A percentile compares a stretch with the other conserved stretches of the same genome.
phyloP scores from a whole-genome alignment of 805 yeast species.

The Cyberlindnera mrakii region DNA sequence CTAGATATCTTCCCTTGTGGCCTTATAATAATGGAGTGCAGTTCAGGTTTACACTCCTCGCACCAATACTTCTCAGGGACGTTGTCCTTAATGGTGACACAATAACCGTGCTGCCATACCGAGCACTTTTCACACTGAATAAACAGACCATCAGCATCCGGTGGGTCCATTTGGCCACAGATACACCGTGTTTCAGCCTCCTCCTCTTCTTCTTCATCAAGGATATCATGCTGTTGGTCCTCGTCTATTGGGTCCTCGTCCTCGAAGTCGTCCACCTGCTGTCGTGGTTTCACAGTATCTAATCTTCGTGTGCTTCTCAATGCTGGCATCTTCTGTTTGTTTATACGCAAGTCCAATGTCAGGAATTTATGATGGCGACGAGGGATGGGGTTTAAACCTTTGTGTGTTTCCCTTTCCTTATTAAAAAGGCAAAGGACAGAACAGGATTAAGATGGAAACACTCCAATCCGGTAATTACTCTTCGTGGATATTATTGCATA shows the following conservation, averaged over 20 bases:
- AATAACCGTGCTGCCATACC: constrained; percentile 97
- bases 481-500: too few relatives aligned
- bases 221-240: constrained; percentile 19
- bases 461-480: too few relatives aligned
- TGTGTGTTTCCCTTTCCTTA: too few relatives aligned
- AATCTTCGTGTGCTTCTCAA: constrained; percentile 20
- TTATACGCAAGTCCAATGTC: not conserved
- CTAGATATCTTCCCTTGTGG: constrained; percentile 42
- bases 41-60: constrained; percentile 82
- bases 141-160: constrained; percentile 53
- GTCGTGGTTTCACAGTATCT: constrained; percentile 2
- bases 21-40: constrained; percentile 53
- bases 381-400: not conserved
- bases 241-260: constrained; percentile 4
- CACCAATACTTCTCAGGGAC: constrained; percentile 96
- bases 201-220: constrained; percentile 31
- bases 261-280: constrained; percentile 3
- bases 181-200: constrained; percentile 41
- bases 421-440: too few relatives aligned
- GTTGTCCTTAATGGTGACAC: constrained; percentile 77
- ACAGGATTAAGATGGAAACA: too few relatives aligned
- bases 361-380: not conserved
- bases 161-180: constrained; percentile 38
- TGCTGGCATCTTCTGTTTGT: constrained; percentile 11
- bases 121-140: constrained; percentile 87